Base-by-base conservation (phyloP, 2,329 filamentous ascomycete genomes). In the Ciborinia camelliae region DNA sequence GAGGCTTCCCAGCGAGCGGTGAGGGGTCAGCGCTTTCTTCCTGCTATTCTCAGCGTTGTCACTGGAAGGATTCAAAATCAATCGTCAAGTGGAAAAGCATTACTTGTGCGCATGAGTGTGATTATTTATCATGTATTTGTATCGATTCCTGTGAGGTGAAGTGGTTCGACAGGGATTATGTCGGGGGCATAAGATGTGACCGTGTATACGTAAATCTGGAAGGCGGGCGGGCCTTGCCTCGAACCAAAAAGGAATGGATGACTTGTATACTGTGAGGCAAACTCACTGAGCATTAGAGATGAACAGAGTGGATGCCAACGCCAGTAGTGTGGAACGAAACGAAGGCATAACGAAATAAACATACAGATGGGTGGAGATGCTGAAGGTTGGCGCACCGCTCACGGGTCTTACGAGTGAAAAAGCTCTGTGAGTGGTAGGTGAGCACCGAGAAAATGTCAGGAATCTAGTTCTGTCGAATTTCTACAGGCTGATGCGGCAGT, bases 81-180 rank as follows among this genome's bases (percentile, higher is more conserved):
- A 43, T 65, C 53, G 59, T 69, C 68, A 59, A 71, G 69, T 62
- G 55, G 65, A 58, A 63, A 65, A 68, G 60, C 70, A 71, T 71
- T 65, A 57, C 59, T 69, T 58, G 67, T 66, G 65, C 54, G 67
- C 65, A 66, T 66, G 65, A 62, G 50, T 60, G 32, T 60, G 65
- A 54, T 59, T 60, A 64, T 65, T 65, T 67, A 60, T 62, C 59
- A 62, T 65, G 61, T 70, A 69, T 67, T 70, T 68, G 64, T 69
- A 67, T 64, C 50, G 62, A 64, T 57, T 67, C 66, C 68, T 72
- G 69, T 72, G 62, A 60, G 68, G 64, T 69, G 71, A 72, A 66
- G 67, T 73, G 69, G 68, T 68, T 69, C 45, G 65, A 67, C 70
- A 73, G 68, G 71, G 69, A 68, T 71, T 59, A 50, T 58, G 59